phyloP scores from a whole-genome alignment of 345 rosid genomes.

The Syzygium aqueum region DNA sequence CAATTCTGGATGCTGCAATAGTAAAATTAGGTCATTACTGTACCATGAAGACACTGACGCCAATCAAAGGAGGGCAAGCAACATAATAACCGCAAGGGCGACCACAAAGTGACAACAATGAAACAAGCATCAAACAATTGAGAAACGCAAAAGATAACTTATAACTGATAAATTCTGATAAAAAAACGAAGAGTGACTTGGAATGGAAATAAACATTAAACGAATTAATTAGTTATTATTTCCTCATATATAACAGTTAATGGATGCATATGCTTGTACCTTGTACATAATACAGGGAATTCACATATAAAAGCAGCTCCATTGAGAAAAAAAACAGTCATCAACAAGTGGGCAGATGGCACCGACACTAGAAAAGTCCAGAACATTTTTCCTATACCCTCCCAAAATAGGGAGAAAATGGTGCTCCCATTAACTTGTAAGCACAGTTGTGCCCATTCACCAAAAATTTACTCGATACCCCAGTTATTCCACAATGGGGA shows the following conservation, averaged over 20 bases:
- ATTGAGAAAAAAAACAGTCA: neutral
- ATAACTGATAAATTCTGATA: neutral
- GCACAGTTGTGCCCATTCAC: neutral
- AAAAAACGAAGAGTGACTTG: neutral
- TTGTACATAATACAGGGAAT: neutral
- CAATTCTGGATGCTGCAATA: slow-evolving; percentile 86
- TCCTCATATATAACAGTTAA: neutral
- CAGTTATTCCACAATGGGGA: neutral
- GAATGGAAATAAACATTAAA: neutral
- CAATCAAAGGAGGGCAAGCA: neutral
- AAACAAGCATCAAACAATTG: neutral
- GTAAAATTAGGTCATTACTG: neutral
- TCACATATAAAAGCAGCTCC: neutral
- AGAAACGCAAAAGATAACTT: fast-evolving
- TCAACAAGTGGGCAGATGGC: neutral
- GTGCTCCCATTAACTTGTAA: neutral
- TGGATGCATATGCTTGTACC: neutral
- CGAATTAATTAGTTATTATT: neutral
- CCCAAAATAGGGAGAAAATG: neutral
- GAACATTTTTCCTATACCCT: neutral
- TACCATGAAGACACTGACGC: neutral
- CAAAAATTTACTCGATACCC: neutral
- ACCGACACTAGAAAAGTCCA: neutral
- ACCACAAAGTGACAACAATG: neutral
- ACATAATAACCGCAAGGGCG: neutral